phyloP scores from a whole-genome alignment of 306 rosid genomes.

The Citrullus amarus region DNA sequence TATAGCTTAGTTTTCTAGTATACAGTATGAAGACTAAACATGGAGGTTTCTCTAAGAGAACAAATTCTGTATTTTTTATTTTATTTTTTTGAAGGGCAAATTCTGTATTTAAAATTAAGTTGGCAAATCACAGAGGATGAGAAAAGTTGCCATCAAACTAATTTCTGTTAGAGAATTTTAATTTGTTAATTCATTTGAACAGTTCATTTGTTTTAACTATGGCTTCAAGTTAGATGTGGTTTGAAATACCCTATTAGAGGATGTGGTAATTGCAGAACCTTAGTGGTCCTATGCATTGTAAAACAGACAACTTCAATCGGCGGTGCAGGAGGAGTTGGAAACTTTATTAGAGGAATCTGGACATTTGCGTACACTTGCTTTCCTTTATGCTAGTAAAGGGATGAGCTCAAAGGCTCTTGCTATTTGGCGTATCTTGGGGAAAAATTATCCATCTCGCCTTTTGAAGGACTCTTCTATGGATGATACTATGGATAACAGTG shows the following conservation, averaged over 20 bases:
- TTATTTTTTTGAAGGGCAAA: not conserved
- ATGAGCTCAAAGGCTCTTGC: slow-evolving; percentile 85
- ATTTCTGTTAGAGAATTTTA: not conserved
- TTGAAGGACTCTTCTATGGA: slow-evolving; percentile 58
- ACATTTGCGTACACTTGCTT: slow-evolving; percentile 90
- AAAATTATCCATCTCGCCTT: slow-evolving; percentile 66
- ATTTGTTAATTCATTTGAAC: not conserved
- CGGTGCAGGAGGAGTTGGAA: slow-evolving; percentile 94
- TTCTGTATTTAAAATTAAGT: not conserved
- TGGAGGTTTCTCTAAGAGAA: not conserved
- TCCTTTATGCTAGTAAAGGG: slow-evolving; percentile 85
- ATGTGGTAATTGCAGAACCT: slow-evolving; percentile 24
- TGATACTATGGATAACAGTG: slow-evolving; percentile 18
- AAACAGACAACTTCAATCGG: slow-evolving; percentile 43
- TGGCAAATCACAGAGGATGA: not conserved
- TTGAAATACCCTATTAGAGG: slow-evolving; percentile 25
- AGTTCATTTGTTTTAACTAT: slow-evolving; percentile 3
- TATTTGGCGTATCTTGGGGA: slow-evolving; percentile 82
- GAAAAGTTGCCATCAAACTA: not conserved
- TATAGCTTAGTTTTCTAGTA: not conserved
- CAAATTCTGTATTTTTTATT: no score
- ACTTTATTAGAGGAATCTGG: slow-evolving; percentile 75
- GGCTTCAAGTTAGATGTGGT: slow-evolving; percentile 6
- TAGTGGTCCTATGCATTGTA: slow-evolving; percentile 39
- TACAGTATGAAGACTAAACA: not conserved